Evolutionary conservation across 75 land plant species (phyloP), one percentile per base, ranked within the genome.

Genomic region (Azolla pinnata): DNA sequence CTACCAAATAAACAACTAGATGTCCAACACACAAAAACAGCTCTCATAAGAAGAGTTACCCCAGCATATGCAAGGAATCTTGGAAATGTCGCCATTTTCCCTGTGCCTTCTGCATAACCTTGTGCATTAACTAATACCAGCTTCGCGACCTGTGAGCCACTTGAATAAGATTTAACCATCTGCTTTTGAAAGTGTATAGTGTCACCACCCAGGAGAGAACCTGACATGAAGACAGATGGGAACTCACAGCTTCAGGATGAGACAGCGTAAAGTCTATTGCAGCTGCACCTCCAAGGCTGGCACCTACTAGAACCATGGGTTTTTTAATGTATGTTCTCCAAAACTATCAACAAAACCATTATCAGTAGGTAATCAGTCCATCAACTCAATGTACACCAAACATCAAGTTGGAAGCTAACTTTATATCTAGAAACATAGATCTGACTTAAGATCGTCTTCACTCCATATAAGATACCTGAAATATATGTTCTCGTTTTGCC

Each of bases 241-340:
- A 34, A 69, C 84, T 56, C 74, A 93, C 98, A 56, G 88, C 83
- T 67, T 88, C 96, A 44, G 96, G 90, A 73, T 93, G 67, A 54
- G 69, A 73, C 14, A 68, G 73, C 32, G 95, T 84, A 77, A 93
- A 85, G 48, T 93, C 98, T 58, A 93, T 79, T 9, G 98, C 89
- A 56, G 82, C 96, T 55, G 98, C 89, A 59, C 87, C 98, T 54
- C 98, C 98, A 62, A 93, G 90, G 69, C 98, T 93, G 28, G 98
- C 79, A 18, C 98, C 98, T 47, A 93, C 87, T 51, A 93, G 62
- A 30, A 75, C 74, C 84, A 88, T 80, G 8, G 98, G 98, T 63
- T 67, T 83, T 44, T 70, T 76, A 47, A 93, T 75, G 66, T 85
- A 80, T 10, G 79, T 57, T 63, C 74, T 85, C 96, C 95, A 93